Conservation (phyloP, 495 filamentous ascomycete species). For the Aspergillus olivimuriae region DNA sequence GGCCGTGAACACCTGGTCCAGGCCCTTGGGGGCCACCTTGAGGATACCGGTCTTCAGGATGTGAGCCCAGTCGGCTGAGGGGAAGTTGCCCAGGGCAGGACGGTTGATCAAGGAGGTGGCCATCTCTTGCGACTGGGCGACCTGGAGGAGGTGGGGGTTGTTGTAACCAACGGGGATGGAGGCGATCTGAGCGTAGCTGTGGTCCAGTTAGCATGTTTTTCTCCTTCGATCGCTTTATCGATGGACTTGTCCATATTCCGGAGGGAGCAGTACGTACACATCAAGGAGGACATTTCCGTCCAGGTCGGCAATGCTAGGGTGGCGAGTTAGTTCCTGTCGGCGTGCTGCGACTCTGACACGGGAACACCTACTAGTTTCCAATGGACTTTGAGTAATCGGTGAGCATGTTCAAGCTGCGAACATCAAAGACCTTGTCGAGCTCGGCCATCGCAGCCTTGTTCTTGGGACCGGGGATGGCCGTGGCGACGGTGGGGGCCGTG, state of each 20-base stretch:
- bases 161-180: constrained; percentile 97
- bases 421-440: constrained; percentile 86
- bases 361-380: constrained; percentile 56
- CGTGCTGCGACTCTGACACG: too few species aligned
- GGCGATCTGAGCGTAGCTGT: constrained; percentile 87
- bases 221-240: too few species aligned
- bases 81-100: constrained; percentile 95
- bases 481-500: constrained; percentile 63
- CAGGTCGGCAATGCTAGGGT: constrained; percentile 69
- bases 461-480: constrained; percentile 77
- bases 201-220: constrained; percentile 4
- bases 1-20: constrained; percentile 95
- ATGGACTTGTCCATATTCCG: not conserved
- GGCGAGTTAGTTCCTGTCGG: constrained; percentile 19
- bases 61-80: constrained; percentile 79
- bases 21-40: constrained; percentile 80
- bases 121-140: constrained; percentile 73
- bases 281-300: constrained; percentile 67
- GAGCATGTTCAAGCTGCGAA: constrained; percentile 87
- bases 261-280: constrained; percentile 53
- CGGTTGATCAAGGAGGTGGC: constrained; percentile 81
- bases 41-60: constrained; percentile 85
- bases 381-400: constrained; percentile 67
- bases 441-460: constrained; percentile 63
- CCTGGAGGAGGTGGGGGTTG: constrained; percentile 72